These are phyloP conservation scores for Globisporangium paddicum DNA, from an alignment of 352 stramenopile species.

Conservation along the genomic window DNA sequence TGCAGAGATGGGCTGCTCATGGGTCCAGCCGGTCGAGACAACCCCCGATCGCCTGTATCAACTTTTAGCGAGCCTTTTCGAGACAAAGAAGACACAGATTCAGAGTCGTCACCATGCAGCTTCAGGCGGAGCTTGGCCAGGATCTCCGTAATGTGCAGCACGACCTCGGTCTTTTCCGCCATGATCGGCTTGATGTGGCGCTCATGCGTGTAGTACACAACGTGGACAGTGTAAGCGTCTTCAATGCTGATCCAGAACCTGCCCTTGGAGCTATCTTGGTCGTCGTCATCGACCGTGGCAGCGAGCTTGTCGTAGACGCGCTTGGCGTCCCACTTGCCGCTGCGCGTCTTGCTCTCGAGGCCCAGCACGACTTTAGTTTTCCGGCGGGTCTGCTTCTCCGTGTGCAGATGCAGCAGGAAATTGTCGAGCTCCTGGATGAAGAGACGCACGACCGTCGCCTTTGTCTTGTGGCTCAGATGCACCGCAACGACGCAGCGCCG, in stretches of 20 bases:
- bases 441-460: slow-evolving; percentile 34
- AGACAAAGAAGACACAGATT: neutral
- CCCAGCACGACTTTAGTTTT: slow-evolving; percentile 35
- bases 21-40: neutral
- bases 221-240: slow-evolving; percentile 59
- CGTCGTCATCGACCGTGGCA: slow-evolving; percentile 10
- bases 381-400: slow-evolving; percentile 19
- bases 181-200: slow-evolving; percentile 56
- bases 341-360: slow-evolving; percentile 35
- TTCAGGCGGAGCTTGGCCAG: slow-evolving; percentile 32
- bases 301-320: slow-evolving; percentile 34
- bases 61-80: neutral
- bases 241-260: slow-evolving; percentile 75
- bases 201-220: slow-evolving; percentile 75
- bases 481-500: slow-evolving; percentile 45
- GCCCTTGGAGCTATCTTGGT: slow-evolving; percentile 22
- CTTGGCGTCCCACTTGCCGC: slow-evolving; percentile 34
- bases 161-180: slow-evolving; percentile 67
- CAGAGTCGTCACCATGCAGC: slow-evolving; percentile 20
- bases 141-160: slow-evolving; percentile 56
- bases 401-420: slow-evolving; percentile 37
- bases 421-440: slow-evolving; percentile 77
- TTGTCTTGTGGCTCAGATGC: slow-evolving; percentile 56
- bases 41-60: neutral
- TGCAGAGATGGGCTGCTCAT: neutral